Percentiles rank a stretch among this genome's conserved stretches.
Evolutionary conservation across 192 early-diverging fungal genomes (phyloP).

Genomic region (Dissophora ornata): DNA sequence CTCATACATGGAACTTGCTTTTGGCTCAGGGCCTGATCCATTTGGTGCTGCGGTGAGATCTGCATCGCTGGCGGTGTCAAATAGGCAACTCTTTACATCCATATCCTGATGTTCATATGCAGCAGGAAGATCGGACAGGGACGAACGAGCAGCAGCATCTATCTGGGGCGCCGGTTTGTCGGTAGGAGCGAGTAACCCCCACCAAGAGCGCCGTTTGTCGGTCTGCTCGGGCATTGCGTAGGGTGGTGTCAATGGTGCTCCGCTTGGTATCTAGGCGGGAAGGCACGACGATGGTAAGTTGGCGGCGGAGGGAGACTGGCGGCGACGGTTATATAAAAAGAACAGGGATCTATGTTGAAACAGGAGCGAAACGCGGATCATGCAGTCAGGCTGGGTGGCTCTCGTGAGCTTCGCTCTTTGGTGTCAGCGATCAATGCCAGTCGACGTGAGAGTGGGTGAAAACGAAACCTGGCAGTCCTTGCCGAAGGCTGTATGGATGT

Average conservation of each 20-base stretch:
- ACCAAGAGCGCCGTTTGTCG: slow-evolving; percentile 50
- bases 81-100: slow-evolving; percentile 15
- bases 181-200: slow-evolving; percentile 32
- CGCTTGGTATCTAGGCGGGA: neutral
- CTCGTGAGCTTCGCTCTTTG: too few relatives aligned
- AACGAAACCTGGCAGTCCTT: too few relatives aligned
- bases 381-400: too few relatives aligned
- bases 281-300: too few relatives aligned
- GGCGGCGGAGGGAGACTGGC: too few relatives aligned
- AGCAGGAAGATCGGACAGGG: slow-evolving; percentile 24
- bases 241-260: neutral
- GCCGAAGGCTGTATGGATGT: too few relatives aligned
- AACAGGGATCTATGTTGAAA: neutral
- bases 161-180: slow-evolving; percentile 7
- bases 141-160: neutral
- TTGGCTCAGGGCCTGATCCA: neutral
- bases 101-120: slow-evolving; percentile 10
- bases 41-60: neutral
- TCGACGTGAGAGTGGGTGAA: too few relatives aligned
- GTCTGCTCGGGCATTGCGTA: slow-evolving; percentile 42
- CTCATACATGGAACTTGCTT: neutral
- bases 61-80: slow-evolving; percentile 8
- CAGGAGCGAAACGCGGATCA: neutral
- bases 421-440: too few relatives aligned
- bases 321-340: neutral